phyloP scores from a whole-genome alignment of 768 basidiomycete genomes.

The Cystoderma amianthinum region DNA sequence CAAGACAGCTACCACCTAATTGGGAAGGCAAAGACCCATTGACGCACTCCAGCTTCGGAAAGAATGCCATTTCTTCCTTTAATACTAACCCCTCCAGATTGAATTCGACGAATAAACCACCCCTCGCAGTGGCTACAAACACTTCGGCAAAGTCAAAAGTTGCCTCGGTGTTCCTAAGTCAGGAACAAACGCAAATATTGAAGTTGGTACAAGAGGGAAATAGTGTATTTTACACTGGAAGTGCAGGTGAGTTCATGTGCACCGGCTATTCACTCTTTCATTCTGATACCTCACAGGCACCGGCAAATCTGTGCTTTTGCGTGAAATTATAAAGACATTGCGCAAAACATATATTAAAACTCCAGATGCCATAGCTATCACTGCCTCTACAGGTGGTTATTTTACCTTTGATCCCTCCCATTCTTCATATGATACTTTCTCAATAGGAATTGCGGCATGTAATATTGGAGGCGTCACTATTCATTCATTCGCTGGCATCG shows the following conservation, averaged over 20 bases:
- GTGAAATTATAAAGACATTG: slow-evolving; percentile 82
- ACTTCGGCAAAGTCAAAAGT: slow-evolving; percentile 20
- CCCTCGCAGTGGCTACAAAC: slow-evolving; percentile 5
- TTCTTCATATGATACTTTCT: background rate
- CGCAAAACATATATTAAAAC: slow-evolving; percentile 43
- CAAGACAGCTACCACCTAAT: slow-evolving; percentile 44
- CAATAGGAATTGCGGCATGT: slow-evolving; percentile 85
- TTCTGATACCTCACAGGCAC: slow-evolving; percentile 67
- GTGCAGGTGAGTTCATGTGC: slow-evolving; percentile 64
- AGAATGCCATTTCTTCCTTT: background rate
- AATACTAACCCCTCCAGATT: too few species aligned
- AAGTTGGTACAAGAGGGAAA: slow-evolving; percentile 64
- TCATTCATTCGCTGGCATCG: slow-evolving; percentile 94
- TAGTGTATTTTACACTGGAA: slow-evolving; percentile 94
- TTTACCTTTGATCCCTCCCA: background rate
- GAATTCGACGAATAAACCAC: background rate
- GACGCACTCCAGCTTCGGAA: slow-evolving; percentile 23
- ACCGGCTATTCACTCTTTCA: background rate
- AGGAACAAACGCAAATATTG: slow-evolving; percentile 83
- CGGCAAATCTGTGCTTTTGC: slow-evolving; percentile 90
- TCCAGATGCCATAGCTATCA: slow-evolving; percentile 80
- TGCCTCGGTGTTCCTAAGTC: slow-evolving; percentile 58
- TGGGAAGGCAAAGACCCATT: slow-evolving; percentile 35
- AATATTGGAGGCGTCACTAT: slow-evolving; percentile 96
- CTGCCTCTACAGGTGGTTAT: slow-evolving; percentile 88